Base-by-base conservation (phyloP, 2,329 filamentous ascomycete genomes). In the Penicillium rolfsii region DNA sequence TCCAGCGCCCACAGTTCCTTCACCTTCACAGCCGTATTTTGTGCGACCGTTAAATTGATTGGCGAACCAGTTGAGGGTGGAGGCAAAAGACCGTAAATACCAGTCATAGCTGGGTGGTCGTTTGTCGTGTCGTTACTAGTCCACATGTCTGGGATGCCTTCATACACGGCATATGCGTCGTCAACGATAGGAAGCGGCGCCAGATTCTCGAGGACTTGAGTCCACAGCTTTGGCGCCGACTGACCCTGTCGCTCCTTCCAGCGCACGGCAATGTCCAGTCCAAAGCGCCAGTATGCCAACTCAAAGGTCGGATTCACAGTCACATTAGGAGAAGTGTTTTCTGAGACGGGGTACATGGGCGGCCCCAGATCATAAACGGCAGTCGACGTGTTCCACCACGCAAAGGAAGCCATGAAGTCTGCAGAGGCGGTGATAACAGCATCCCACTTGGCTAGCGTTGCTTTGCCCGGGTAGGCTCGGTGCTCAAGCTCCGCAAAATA, bases 81-180 rank as follows among this genome's bases (percentile, higher is more conserved):
- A 2, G 45, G 45, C 24, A 48, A 9, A 30, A 48, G 45, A 9
- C 45, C 45, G 24, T 48, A 48, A n/a, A 48, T 48, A 2, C 45
- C 45, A 48, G 45, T 48, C 45, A 48, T 48, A 6, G 45, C 45
- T n/a, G 45, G 45, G 14, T 48, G 45, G 24, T 48, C 45, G 24
- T 48, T 48, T 16, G 45, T 48, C 14, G 45, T 48, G 45, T 26
- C 14, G 12, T 48, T 48, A n/a, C 45, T 48, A 12, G 24, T 48
- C 45, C 45, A 48, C 45, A 48, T 48, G 12, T 48, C 8, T 14
- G 26, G 24, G 26, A 48, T 48, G 14, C 45, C 45, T 48, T 48
- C 45, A 14, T 28, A 48, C 24, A 48, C 24, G 24, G 45, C 45
- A 30, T 48, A 48, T 5, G 45, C 45, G 14, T 28, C 45, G 5